Evolutionary conservation across 306 rosid genomes (phyloP).

Genomic region (Acacia confusa): DNA sequence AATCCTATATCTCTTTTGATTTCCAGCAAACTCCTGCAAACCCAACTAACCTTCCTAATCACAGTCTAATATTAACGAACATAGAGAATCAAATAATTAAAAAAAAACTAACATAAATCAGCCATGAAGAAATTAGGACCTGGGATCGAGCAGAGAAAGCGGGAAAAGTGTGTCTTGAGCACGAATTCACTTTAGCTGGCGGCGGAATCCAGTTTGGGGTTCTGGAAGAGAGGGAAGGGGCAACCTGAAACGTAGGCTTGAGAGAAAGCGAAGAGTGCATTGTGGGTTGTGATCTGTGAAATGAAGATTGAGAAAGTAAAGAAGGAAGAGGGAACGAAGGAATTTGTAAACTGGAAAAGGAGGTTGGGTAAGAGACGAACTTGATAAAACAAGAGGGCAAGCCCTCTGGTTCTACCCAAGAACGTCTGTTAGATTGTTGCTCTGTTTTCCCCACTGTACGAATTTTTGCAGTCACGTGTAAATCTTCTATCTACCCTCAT

Average conservation of each 20-base stretch:
- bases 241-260: conserved; percentile 37
- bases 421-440: no score
- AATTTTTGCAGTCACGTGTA: no score
- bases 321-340: not conserved
- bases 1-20: conserved; percentile 7
- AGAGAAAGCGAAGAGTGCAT: conserved; percentile 70
- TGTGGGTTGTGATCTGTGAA: not conserved
- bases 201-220: conserved; percentile 32
- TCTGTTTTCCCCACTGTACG: no score
- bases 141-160: conserved; percentile 45
- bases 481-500: no score
- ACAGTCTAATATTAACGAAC: conserved; percentile 7
- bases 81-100: not conserved
- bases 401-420: no score
- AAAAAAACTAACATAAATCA: conserved; percentile 23
- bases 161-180: conserved; percentile 39
- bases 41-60: not conserved
- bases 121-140: conserved; percentile 17
- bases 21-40: not conserved
- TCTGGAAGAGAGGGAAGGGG: conserved; percentile 42
- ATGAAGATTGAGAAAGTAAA: not conserved
- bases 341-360: no score
- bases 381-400: no score
- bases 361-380: not conserved
- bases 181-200: conserved; percentile 31